Evolutionary conservation across 306 rosid species (phyloP), one percentile per base, ranked within the genome.

Genomic region (Nissolia schottii): DNA sequence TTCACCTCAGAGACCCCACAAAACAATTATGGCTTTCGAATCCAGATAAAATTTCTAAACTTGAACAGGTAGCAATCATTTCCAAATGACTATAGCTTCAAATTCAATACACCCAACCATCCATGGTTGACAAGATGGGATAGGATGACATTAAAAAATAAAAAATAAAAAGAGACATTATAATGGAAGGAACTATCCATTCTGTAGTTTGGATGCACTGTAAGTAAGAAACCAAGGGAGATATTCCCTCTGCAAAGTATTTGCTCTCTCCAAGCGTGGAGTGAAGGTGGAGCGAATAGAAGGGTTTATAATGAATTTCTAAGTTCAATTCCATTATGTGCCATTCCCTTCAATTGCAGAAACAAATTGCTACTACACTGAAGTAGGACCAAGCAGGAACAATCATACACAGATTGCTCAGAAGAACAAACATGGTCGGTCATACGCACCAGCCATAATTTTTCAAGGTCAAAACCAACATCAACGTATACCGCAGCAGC

Each of bases 401-500:
- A 56, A 34, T 6, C 61, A 15, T 8, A 57, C 7, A 15, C 28
- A 31, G 29, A 55, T 25, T 8, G 20, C n/a, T 60, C 24, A 64
- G 57, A 48, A 14, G n/a, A 49, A 31, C 34, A 37, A 35, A 9
- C 20, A 10, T 16, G 7, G 29, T 38, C 2, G 7, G 29, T 38
- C 2, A 0, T 50, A 78, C 91, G 20, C 48, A 90, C 98, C 96
- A 68, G 78, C 98, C 98, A 93, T 3, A 87, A 65, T 29, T 6
- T 67, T 25, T 84, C 68, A 2, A 93, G 84, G 65, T 93, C 87
- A 16, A 81, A 85, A 34, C 54, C 43, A 70, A 85, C 28, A 9
- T 93, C 98, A 2, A 90, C 61, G 29, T 87, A 93, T 6, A 93
- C 38, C 2, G 97, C 96, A 35, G 87, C 98, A 19, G 86, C 89